phyloP scores from a whole-genome alignment of 176 grass and related monocot genomes.

The Aegilops tauschii region DNA sequence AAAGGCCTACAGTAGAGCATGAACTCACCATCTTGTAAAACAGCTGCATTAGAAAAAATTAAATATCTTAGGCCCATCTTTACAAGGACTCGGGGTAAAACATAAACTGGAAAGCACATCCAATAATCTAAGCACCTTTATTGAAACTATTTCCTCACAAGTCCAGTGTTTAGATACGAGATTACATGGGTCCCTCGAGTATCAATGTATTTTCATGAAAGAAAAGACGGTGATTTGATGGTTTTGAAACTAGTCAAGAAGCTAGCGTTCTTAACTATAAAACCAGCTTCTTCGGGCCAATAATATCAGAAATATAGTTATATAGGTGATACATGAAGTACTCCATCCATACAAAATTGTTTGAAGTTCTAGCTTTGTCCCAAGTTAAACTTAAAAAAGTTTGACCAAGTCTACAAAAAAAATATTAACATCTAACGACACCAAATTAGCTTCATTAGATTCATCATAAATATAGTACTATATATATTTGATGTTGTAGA shows the following conservation, averaged over 20 bases:
- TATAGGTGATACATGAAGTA: not conserved
- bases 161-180: not conserved
- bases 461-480: too few species aligned
- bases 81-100: constrained; percentile 14
- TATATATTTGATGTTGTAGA: too few species aligned
- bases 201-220: constrained; percentile 15
- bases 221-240: not conserved
- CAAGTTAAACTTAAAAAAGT: too few species aligned
- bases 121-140: not conserved
- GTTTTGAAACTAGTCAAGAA: constrained; percentile 7
- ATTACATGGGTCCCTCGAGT: constrained; percentile 4
- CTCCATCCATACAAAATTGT: too few species aligned
- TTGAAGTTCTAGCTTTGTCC: too few species aligned
- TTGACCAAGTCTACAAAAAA: too few species aligned
- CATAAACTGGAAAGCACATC: constrained; percentile 8
- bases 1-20: constrained; percentile 48
- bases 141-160: not conserved
- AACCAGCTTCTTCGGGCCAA: not conserved
- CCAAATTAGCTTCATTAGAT: too few species aligned
- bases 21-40: constrained; percentile 71
- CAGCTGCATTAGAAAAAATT: constrained; percentile 50
- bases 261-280: not conserved
- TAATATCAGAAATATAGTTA: not conserved
- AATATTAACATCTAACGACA: too few species aligned
- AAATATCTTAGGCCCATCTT: constrained; percentile 25